phyloP scores from a whole-genome alignment of 2,329 filamentous ascomycete species.

The Allantophomopsis cytisporea region DNA sequence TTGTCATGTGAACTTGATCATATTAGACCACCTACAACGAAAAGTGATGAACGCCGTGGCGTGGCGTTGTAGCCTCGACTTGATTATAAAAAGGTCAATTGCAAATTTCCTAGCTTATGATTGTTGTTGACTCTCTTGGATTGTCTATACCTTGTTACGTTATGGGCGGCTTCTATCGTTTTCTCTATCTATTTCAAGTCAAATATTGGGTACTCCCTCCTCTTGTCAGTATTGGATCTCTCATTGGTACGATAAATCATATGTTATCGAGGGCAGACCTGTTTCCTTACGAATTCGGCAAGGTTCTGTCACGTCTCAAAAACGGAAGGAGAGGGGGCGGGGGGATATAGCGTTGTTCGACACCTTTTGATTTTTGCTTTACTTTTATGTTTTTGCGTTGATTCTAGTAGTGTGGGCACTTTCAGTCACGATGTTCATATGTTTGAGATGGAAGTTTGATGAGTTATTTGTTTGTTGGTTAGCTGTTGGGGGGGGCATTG shows the following conservation, averaged over 20 bases:
- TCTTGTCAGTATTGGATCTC: too few species aligned
- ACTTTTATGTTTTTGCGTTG: too few species aligned
- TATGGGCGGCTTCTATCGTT: neutral
- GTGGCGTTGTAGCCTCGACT: too few species aligned
- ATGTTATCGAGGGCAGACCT: constrained; percentile 25
- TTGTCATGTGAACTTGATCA: constrained; percentile 10
- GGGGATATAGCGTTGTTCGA: neutral
- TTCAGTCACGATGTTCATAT: too few species aligned
- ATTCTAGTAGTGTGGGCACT: too few species aligned
- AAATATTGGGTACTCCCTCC: constrained; percentile 10
- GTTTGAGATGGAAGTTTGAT: too few species aligned
- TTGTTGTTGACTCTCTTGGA: neutral
- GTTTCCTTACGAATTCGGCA: constrained; percentile 22
- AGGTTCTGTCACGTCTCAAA: constrained; percentile 14
- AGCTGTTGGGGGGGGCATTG: too few species aligned
- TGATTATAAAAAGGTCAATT: neutral
- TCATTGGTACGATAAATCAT: neutral
- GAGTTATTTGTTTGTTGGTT: constrained; percentile 3
- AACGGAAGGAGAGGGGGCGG: constrained; percentile 3
- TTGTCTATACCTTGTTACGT: constrained; percentile 1
- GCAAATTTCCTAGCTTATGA: constrained; percentile 1
- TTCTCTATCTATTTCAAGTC: constrained; percentile 4
- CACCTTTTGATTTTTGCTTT: too few species aligned
- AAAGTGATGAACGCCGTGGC: too few species aligned
- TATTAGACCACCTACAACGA: neutral